phyloP scores from a whole-genome alignment of 305 asterid species.

The Coffea humblotiana region DNA sequence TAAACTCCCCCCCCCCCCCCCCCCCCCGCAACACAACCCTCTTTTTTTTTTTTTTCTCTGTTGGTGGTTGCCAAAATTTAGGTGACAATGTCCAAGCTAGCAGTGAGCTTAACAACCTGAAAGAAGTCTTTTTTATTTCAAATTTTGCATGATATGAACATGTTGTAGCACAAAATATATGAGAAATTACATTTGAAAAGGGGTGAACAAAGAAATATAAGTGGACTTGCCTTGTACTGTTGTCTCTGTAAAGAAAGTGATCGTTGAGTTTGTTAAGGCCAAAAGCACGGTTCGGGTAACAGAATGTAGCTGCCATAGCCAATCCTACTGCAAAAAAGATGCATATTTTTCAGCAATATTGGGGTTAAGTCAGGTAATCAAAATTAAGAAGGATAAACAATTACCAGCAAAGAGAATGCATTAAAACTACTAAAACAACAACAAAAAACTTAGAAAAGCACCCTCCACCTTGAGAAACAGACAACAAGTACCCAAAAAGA shows the following conservation, averaged over 20 bases:
- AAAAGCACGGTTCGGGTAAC: constrained; percentile 35
- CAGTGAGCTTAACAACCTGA: neutral
- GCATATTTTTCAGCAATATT: neutral
- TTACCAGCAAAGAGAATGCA: neutral
- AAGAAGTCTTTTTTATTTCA: neutral
- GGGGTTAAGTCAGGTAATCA: too few relatives aligned
- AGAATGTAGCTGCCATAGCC: constrained; percentile 49
- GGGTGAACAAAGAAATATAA: neutral
- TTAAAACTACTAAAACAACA: neutral
- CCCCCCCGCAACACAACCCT: too few relatives aligned
- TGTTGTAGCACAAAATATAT: neutral
- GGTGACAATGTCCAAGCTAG: neutral
- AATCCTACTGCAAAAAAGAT: neutral
- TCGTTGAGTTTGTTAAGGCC: constrained; percentile 29
- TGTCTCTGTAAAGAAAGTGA: constrained; percentile 18
- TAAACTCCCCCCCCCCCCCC: too few relatives aligned
- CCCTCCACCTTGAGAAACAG: too few relatives aligned
- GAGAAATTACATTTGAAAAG: neutral
- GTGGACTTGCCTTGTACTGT: constrained; percentile 42
- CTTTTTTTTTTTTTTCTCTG: too few relatives aligned
- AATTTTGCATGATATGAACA: neutral
- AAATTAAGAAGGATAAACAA: neutral
- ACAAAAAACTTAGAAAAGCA: neutral
- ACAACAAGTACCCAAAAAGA: neutral
- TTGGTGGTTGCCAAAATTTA: neutral